phyloP scores from a whole-genome alignment of 306 rosid species.

The Trifolium repens region DNA sequence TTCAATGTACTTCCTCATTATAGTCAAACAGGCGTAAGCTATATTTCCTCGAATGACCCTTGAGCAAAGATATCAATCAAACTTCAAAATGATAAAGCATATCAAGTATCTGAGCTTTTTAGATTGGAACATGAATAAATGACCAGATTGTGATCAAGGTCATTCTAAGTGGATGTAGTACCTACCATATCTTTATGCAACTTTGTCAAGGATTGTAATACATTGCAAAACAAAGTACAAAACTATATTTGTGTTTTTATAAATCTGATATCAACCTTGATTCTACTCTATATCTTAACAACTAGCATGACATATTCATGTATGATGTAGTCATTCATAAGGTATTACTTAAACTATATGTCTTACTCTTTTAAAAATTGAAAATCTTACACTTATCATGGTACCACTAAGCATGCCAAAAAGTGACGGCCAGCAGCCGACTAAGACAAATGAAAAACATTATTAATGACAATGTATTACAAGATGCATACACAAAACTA shows the following conservation, averaged over 20 bases:
- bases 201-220: neutral
- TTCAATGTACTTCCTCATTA: slow-evolving; percentile 51
- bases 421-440: neutral
- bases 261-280: neutral
- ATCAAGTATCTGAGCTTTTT: slow-evolving; percentile 9
- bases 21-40: slow-evolving; percentile 53
- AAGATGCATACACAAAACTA: slow-evolving; percentile 15
- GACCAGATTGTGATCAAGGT: neutral
- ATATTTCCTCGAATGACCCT: neutral
- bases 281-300: neutral
- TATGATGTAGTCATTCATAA: neutral
- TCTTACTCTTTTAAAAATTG: neutral
- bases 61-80: slow-evolving; percentile 16
- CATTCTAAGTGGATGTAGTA: neutral
- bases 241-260: neutral
- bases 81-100: slow-evolving; percentile 15
- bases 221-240: neutral
- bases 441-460: slow-evolving; percentile 4
- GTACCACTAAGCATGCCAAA: neutral
- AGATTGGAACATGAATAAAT: neutral
- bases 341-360: neutral
- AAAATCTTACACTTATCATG: neutral
- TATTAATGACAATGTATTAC: neutral
- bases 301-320: neutral
- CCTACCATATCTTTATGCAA: neutral